These are phyloP conservation scores for Leccinellum rugosiceps DNA, from an alignment of 768 basidiomycete species.

Conservation along the genomic window DNA sequence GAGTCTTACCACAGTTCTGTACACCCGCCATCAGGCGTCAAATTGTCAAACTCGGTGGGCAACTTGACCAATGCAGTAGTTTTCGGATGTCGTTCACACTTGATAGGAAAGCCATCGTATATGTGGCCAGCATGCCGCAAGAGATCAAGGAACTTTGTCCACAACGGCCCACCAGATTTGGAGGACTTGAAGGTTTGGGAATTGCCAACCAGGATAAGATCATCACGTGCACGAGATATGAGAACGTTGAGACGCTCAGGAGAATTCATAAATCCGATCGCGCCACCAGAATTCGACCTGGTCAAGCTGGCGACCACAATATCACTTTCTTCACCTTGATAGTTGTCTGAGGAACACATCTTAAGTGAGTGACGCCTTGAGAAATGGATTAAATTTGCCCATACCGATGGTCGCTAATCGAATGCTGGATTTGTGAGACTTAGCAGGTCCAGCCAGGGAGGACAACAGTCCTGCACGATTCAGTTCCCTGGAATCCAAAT, in stretches of 20 bases:
- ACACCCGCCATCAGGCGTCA: conserved; percentile 65
- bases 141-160: conserved; percentile 47
- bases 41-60: conserved; percentile 47
- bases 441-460: conserved; percentile 30
- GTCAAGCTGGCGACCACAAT: conserved; percentile 63
- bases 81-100: conserved; percentile 54
- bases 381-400: conserved; percentile 1
- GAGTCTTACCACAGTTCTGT: conserved; percentile 50
- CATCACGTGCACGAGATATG: conserved; percentile 64
- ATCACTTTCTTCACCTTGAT: conserved; percentile 73
- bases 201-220: conserved; percentile 65
- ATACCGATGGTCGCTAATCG: conserved; percentile 65
- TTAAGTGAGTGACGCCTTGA: neutral
- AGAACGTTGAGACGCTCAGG: conserved; percentile 70
- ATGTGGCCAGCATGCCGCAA: conserved; percentile 43
- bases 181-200: conserved; percentile 53
- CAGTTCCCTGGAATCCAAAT: conserved; percentile 58
- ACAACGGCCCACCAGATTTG: conserved; percentile 49
- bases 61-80: conserved; percentile 35
- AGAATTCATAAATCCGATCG: conserved; percentile 72
- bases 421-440: conserved; percentile 42
- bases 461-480: conserved; percentile 53
- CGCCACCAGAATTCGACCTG: conserved; percentile 49
- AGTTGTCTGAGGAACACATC: conserved; percentile 50
- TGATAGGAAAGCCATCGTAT: conserved; percentile 57